phyloP scores from a whole-genome alignment of 257 asterid genomes.

The Paulownia fortunei region DNA sequence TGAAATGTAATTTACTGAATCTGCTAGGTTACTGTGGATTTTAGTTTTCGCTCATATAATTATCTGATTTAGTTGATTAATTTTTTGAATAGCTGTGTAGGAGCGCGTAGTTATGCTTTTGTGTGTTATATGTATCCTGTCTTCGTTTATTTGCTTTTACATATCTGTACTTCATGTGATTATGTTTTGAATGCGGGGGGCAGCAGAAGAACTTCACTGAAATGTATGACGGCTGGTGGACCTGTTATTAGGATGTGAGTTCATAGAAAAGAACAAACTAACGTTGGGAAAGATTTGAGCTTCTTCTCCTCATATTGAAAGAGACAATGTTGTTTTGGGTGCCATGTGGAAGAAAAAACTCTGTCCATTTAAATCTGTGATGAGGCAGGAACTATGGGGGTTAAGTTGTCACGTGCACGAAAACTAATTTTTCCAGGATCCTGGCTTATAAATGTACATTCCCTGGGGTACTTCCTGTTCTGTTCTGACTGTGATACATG shows the following conservation, averaged over 20 bases:
- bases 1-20: conserved; percentile 29
- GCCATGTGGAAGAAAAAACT: conserved; percentile 8
- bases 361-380: background rate
- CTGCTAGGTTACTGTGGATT: conserved; percentile 15
- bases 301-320: background rate
- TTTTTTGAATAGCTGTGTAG: conserved; percentile 1
- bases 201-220: conserved; percentile 17
- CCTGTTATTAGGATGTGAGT: background rate
- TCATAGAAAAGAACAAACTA: background rate
- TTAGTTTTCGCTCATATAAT: background rate
- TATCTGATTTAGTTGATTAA: background rate
- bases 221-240: conserved; percentile 7
- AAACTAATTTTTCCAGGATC: background rate
- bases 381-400: conserved; percentile 14
- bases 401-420: background rate
- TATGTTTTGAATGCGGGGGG: conserved; percentile 16
- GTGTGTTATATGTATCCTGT: background rate
- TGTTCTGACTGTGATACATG: background rate
- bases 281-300: conserved; percentile 6
- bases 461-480: conserved; percentile 2
- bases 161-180: background rate
- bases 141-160: background rate
- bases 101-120: conserved; percentile 1
- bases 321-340: background rate
- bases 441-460: conserved; percentile 14